Conservation (phyloP, 2,329 filamentous ascomycete species). For the Fusarium multiceps region DNA sequence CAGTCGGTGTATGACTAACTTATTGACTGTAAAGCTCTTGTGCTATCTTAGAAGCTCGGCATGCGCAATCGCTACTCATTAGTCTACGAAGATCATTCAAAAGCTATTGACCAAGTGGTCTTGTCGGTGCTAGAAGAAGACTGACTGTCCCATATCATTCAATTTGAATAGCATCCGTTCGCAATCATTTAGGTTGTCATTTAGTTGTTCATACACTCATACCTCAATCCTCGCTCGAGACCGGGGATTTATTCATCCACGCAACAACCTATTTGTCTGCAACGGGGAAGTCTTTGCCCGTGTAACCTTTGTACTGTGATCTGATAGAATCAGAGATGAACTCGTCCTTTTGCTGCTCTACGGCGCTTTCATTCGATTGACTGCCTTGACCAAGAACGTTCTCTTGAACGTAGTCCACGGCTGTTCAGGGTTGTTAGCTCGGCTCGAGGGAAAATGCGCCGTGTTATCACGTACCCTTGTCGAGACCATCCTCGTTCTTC, state of each 20-base stretch:
- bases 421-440: conserved; percentile 54
- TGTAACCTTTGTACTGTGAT: conserved; percentile 73
- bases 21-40: background rate
- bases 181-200: background rate
- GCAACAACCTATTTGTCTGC: conserved; percentile 68
- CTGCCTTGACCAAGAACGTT: conserved; percentile 75
- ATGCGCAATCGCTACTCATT: background rate
- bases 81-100: background rate
- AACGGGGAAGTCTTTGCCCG: conserved; percentile 76
- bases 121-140: background rate
- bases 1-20: background rate
- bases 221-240: background rate
- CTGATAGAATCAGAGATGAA: conserved; percentile 80
- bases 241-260: background rate
- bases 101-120: background rate
- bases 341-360: conserved; percentile 87
- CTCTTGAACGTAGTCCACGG: conserved; percentile 82
- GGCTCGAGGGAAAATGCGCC: accelerated
- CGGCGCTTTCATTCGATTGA: conserved; percentile 77
- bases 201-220: conserved; percentile 6
- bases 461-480: conserved; percentile 71
- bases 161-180: background rate
- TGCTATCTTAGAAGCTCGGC: background rate
- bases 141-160: background rate
- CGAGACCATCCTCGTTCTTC: conserved; percentile 84